phyloP scores from a whole-genome alignment of 768 basidiomycete species.

The Mycena chlorophos region DNA sequence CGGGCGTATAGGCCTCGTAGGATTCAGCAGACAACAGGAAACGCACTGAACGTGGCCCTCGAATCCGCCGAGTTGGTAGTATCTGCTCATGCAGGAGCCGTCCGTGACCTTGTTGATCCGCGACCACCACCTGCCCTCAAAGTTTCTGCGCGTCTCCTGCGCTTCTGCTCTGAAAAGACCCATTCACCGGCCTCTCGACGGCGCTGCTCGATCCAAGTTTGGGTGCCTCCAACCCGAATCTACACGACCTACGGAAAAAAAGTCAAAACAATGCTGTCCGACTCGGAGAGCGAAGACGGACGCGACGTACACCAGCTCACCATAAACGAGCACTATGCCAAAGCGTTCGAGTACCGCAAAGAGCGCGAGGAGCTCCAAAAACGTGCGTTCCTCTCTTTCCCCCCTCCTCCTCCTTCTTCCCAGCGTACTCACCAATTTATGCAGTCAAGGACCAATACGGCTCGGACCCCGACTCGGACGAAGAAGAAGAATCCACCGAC shows the following conservation, averaged over 20 bases:
- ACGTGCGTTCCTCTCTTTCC: slow-evolving; percentile 44
- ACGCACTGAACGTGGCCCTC: slow-evolving; percentile 4
- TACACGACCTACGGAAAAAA: too few relatives aligned
- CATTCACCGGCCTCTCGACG: not conserved
- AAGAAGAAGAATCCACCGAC: slow-evolving; percentile 56
- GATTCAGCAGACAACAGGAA: not conserved
- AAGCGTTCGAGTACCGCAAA: slow-evolving; percentile 80
- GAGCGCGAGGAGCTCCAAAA: slow-evolving; percentile 83
- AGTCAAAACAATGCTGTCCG: slow-evolving; percentile 46
- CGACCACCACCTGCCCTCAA: too few relatives aligned
- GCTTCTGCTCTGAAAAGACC: not conserved
- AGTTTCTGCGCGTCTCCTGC: too few relatives aligned
- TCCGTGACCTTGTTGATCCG: too few relatives aligned
- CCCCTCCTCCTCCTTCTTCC: not conserved
- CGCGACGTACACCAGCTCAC: slow-evolving; percentile 52
- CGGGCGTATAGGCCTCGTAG: not conserved
- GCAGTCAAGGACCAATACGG: slow-evolving; percentile 90
- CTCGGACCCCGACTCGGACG: slow-evolving; percentile 60
- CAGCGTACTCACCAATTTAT: slow-evolving; percentile 11
- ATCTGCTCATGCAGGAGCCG: slow-evolving; percentile 1
- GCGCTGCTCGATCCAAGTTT: too few relatives aligned
- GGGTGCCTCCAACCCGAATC: too few relatives aligned
- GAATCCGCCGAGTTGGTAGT: slow-evolving; percentile 22
- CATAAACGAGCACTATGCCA: slow-evolving; percentile 76
- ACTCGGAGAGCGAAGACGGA: slow-evolving; percentile 45